Evolutionary conservation across 108 stramenopile genomes (phyloP).

Genomic region (Nitzschia putrida): DNA sequence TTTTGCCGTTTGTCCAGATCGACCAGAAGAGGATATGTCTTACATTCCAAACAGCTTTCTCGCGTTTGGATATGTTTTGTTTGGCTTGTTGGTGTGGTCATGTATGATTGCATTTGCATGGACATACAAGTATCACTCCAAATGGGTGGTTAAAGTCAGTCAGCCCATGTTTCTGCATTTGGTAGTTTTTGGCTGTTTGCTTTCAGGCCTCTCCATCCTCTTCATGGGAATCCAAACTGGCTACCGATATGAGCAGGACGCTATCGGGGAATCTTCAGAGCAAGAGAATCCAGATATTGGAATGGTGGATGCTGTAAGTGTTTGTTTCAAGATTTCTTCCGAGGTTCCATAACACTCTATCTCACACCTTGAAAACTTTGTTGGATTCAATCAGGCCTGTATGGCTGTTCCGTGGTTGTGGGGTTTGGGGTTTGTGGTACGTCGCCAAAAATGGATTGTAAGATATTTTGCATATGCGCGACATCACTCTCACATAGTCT

Average conservation of each 20-base stretch:
- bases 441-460: too few relatives aligned
- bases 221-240: conserved; percentile 29
- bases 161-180: conserved; percentile 36
- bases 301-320: conserved; percentile 8
- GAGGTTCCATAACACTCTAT: too few relatives aligned
- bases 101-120: conserved; percentile 12
- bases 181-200: conserved; percentile 15
- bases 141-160: conserved; percentile 30
- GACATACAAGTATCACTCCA: conserved; percentile 18
- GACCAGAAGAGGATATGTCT: conserved; percentile 31
- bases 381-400: too few relatives aligned
- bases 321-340: too few relatives aligned
- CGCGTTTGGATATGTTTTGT: conserved; percentile 13
- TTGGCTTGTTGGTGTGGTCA: conserved; percentile 8
- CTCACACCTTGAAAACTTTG: too few relatives aligned
- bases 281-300: conserved; percentile 13
- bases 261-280: not conserved
- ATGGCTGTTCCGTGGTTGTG: conserved; percentile 49
- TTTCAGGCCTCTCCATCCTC: conserved; percentile 20
- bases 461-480: too few relatives aligned
- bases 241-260: conserved; percentile 20
- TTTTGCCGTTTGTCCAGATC: conserved; percentile 24
- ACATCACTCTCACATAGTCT: too few relatives aligned
- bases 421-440: conserved; percentile 35
- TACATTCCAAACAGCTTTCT: conserved; percentile 17